Base-by-base conservation (phyloP, 768 basidiomycete genomes). In the Pleurotus citrinopileatus region DNA sequence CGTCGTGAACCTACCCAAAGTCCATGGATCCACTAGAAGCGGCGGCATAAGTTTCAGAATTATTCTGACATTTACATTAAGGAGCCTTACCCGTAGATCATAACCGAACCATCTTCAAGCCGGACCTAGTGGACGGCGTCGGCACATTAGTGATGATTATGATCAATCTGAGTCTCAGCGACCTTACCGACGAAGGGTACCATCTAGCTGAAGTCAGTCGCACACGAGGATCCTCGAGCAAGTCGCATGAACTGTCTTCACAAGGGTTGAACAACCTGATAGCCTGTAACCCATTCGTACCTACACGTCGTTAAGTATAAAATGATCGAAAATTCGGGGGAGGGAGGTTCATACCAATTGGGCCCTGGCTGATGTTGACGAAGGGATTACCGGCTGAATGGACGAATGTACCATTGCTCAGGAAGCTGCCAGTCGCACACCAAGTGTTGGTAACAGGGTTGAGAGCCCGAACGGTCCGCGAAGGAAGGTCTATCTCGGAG, bases 401-500 rank as follows among this genome's bases (percentile, higher is more conserved):
- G 42, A 72, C 64, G 63, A 74, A 67, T 2, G 73, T 75, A 1
- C 75, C 75, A 32, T 75, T 76, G 38, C 71, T 68, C 43, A 76
- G 55, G 48, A 75, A 70, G 2, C 68, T 70, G 13, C 74, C 74
- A 27, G 71, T 72, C 1, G 72, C 76, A 60, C 75, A 76, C 61
- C 73, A 76, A 20, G 67, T 67, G 55, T 77, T 69, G 13, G 70
- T 66, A 5, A 67, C 46, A 15, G 73, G 59, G 40, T 67, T 60
- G 7, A 74, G 54, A 7, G 73, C 63, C 9, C 69, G 67, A 1
- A 69, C 66, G 7, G 63, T 68, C 29, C 74, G 70, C 2, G 74
- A 75, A 53, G 70, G 64, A 6, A 78, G 56, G 53, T 77, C 67
- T 60, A 75, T 70, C 13, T 78, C 62, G 8, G 72, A 73, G 32